Base-by-base conservation (phyloP, 345 rosid species). In the Lepidium africanum region DNA sequence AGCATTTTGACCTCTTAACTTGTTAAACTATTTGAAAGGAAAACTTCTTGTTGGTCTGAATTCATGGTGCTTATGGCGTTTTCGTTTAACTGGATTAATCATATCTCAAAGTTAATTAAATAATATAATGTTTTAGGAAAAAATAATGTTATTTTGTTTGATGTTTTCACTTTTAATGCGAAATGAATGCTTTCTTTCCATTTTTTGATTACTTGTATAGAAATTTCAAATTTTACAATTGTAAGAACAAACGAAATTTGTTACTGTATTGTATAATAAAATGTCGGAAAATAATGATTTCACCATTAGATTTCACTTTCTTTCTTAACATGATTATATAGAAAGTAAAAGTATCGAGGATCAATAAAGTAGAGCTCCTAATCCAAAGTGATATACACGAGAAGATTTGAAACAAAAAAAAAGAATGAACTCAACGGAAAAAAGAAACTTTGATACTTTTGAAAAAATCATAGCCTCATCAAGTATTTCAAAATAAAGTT, bases 401-500 rank as follows among this genome's bases (percentile, higher is more conserved):
- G 54, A 72, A 17, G 59, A 64, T 48, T 65, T 33, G 3, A n/a
- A n/a, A n/a, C n/a, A n/a, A n/a, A 50, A 57, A 57, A 52, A 21
- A 1, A 21, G 3, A 21, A 21, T 1, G 23, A 25, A 25, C 27
- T 40, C 19, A 57, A 48, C 10, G 33, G 60, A 57, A 4, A 53
- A 40, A 64, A 65, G 2, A 49, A 47, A 19, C 32, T 33, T 71
- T 38, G 62, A 36, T 36, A 35, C 62, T 52, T 71, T 71, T 36
- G 16, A 40, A 47, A 65, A 45, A 42, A 57, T n/a, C 59, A 72
- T 32, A 54, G 12, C 60, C 15, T 73, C 68, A 50, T 73, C 67
- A 59, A n/a, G 33, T 66, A 59, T 66, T 65, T 73, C 72, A 73
- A 73, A 73, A 65, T 73, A 73, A 73, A 73, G 67, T 54, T 73